Base-by-base conservation (phyloP, 345 rosid genomes). In the Aethionema arabicum region DNA sequence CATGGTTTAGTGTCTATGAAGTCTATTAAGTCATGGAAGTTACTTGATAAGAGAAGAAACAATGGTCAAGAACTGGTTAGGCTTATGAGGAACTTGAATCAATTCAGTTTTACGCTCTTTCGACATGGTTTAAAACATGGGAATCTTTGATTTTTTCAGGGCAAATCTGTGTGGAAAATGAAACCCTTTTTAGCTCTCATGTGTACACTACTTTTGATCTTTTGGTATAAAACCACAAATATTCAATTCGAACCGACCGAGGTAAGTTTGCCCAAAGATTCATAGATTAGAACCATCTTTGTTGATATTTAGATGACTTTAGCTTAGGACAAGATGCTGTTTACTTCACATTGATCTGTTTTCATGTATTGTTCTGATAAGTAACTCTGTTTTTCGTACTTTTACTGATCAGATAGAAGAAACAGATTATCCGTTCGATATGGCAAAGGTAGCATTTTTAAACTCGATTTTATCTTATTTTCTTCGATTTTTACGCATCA, bases 161-260 rank as follows among this genome's bases (percentile, higher is more conserved):
- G 73, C 65, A 86, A 76, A 83, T 79, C 81, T 0, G 81, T 89
- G 56, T 56, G 82, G 63, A 93, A 74, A 79, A 83, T 80, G 85
- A 95, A 77, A 78, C 89, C 85, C 0, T 79, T 83, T 69, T 70
- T 95, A 81, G 95, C 77, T 41, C 64, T 88, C 63, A 63, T 90
- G 21, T 86, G 89, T 80, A 73, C 73, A 69, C 78, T 59, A n/a
- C 84, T 86, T 87, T 63, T 95, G 80, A 81, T 90, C 74, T 72
- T 88, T 77, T 86, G 91, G 69, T 93, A 85, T 76, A 93, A 88
- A 63, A 87, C 95, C 39, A 80, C 91, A 58, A 69, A 74, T 52
- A 78, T 83, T 74, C 99, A 90, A 27, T 80, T 83, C 66, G 76
- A 67, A 65, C 85, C 83, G 36, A 80, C 97, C 33, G 77, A 84